A percentile compares a stretch with the other conserved stretches of the same genome.
phyloP scores from a whole-genome alignment of 1,139 yeast species.

The Yamadazyma songkhlaensis region DNA sequence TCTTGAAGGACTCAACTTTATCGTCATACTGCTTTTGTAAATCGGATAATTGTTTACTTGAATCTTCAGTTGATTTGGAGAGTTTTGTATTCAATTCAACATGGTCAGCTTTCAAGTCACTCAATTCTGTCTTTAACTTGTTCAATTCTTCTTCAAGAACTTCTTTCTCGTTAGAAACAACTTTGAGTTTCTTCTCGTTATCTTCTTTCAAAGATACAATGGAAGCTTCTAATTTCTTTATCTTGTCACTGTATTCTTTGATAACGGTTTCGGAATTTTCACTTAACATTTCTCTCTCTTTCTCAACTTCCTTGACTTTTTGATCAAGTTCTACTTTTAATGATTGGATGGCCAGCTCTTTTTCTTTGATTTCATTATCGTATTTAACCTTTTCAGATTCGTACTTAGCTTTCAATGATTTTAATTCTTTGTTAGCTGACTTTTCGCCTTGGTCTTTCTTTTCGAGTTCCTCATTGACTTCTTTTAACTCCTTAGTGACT shows the following conservation, averaged over 20 bases:
- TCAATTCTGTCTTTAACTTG: constrained; percentile 3
- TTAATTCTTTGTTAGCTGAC: constrained; percentile 5
- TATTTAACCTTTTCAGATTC: constrained; percentile 7
- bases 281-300: constrained; percentile 45
- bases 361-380: constrained; percentile 3
- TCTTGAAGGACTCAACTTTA: background rate
- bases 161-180: constrained; percentile 2
- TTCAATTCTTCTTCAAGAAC: constrained; percentile 5
- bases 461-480: constrained; percentile 3
- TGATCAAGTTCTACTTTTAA: constrained; percentile 19
- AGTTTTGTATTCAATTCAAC: constrained; percentile 1
- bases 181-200: constrained; percentile 8
- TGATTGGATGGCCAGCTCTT: constrained; percentile 4
- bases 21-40: constrained; percentile 1
- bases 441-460: constrained; percentile 4
- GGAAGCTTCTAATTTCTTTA: constrained; percentile 24
- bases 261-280: constrained; percentile 50
- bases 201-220: constrained; percentile 14
- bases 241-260: constrained; percentile 47
- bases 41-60: background rate
- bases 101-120: constrained; percentile 4
- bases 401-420: constrained; percentile 5
- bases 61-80: background rate
- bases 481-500: background rate
- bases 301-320: constrained; percentile 45